Base-by-base conservation (phyloP, 192 early-diverging fungal genomes). In the Gigaspora rosea region DNA sequence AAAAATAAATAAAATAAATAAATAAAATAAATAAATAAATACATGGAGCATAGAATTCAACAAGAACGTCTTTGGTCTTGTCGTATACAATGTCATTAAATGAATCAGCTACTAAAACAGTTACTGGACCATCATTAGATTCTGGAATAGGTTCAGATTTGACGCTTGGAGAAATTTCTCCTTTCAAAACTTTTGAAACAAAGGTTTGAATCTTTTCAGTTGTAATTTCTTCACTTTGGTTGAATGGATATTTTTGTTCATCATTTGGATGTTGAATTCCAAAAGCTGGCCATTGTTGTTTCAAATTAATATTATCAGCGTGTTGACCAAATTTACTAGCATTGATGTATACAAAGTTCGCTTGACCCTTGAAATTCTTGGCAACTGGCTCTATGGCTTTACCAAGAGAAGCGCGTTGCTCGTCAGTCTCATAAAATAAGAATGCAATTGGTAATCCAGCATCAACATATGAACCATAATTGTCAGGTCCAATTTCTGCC, bases 331-430 rank as follows among this genome's bases (percentile, higher is more conserved):
- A 98, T 82, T 95, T 92, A 84, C 41, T 80, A 56, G 92, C 95
- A 75, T 99, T 94, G 67, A 96, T 93, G 83, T 94, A 92, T 79
- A 95, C 95, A 87, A 98, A 93, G 88, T 84, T 92, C 71, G 98
- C 72, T 81, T 92, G 95, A 71, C 96, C 97, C 87, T 94, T 94
- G 86, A 84, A 86, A 79, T 92, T 80, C 85, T 94, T 90, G 80
- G 97, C 96, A 57, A 97, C 66, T 33, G 86, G 80, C 78, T 93
- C 90, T 57, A 96, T 48, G 48, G 84, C 79, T 49, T 90, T 78
- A 65, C 89, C 87, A 65, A 91, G 78, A 46, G 82, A 57, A 68
- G 84, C 79, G 68, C 86, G 85, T 58, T 91, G 84, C 67, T 92
- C 94, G 1, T 86, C 85, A 78, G 72, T 84, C 62, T 87, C 86